These are phyloP conservation scores for Stylosanthes scabra DNA, from an alignment of 331 rosid genomes.

Conservation along the genomic window DNA sequence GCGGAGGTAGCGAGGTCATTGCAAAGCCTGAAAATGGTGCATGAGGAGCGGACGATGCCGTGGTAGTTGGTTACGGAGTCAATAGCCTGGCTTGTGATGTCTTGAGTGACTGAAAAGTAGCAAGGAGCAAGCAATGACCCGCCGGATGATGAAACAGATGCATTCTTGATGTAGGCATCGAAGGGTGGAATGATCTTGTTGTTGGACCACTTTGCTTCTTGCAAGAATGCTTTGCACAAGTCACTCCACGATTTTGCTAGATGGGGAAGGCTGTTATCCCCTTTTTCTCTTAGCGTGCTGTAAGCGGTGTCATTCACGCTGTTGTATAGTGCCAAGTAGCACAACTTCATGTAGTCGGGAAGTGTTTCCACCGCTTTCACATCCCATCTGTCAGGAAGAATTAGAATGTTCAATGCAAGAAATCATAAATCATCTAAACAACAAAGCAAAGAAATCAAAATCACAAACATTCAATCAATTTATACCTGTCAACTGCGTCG, in stretches of 20 bases:
- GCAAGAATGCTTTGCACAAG: slow-evolving; percentile 26
- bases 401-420: no score
- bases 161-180: neutral
- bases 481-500: slow-evolving; percentile 21
- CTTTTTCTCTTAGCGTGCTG: slow-evolving; percentile 15
- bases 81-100: slow-evolving; percentile 33
- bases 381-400: slow-evolving; percentile 5
- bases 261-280: slow-evolving; percentile 15
- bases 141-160: neutral
- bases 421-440: no score
- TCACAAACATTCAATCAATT: no score
- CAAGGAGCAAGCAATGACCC: slow-evolving; percentile 39
- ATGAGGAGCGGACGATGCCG: slow-evolving; percentile 25
- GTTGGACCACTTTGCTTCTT: slow-evolving; percentile 37
- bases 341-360: slow-evolving; percentile 37
- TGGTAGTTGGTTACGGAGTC: slow-evolving; percentile 7
- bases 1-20: slow-evolving; percentile 36
- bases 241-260: slow-evolving; percentile 17
- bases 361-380: neutral
- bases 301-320: slow-evolving; percentile 3
- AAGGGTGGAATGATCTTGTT: slow-evolving; percentile 15
- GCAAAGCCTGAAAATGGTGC: slow-evolving; percentile 39
- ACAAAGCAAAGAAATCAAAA: no score
- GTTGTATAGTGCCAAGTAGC: slow-evolving; percentile 26
- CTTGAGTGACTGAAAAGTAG: slow-evolving; percentile 33